phyloP scores from a whole-genome alignment of 306 rosid genomes.

The Abrus precatorius region DNA sequence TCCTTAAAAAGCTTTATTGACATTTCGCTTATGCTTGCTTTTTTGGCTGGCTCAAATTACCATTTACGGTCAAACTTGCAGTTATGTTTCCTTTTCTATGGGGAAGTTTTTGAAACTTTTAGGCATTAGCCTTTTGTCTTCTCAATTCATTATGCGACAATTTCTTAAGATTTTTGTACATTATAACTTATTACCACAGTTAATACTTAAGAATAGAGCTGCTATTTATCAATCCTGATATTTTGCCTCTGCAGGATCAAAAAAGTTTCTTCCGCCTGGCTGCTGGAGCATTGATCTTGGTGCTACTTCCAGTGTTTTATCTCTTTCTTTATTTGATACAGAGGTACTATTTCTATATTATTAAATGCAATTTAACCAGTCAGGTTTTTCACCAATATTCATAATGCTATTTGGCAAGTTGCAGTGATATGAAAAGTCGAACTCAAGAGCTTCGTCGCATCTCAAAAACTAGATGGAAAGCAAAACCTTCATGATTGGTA shows the following conservation, averaged over 20 bases:
- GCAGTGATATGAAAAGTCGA: slow-evolving; percentile 74
- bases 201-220: slow-evolving; percentile 16
- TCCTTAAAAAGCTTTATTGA: background rate
- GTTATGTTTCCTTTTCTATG: slow-evolving; percentile 32
- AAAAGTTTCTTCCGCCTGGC: slow-evolving; percentile 76
- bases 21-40: slow-evolving; percentile 35
- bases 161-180: slow-evolving; percentile 29
- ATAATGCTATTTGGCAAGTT: slow-evolving; percentile 43
- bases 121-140: slow-evolving; percentile 16
- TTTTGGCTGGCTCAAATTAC: slow-evolving; percentile 40
- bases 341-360: slow-evolving; percentile 62
- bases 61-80: slow-evolving; percentile 23
- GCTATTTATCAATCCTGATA: slow-evolving; percentile 28
- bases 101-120: slow-evolving; percentile 32
- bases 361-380: slow-evolving; percentile 18
- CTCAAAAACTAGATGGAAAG: slow-evolving; percentile 66
- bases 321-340: slow-evolving; percentile 80
- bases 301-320: slow-evolving; percentile 94
- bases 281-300: slow-evolving; percentile 76
- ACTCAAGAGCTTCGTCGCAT: slow-evolving; percentile 85
- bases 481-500: slow-evolving; percentile 74
- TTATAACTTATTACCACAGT: slow-evolving; percentile 4
- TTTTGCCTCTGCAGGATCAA: slow-evolving; percentile 66
- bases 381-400: slow-evolving; percentile 28
- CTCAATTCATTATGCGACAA: slow-evolving; percentile 34